phyloP scores from a whole-genome alignment of 2,329 filamentous ascomycete genomes.

The Ascochyta viciae-villosae region DNA sequence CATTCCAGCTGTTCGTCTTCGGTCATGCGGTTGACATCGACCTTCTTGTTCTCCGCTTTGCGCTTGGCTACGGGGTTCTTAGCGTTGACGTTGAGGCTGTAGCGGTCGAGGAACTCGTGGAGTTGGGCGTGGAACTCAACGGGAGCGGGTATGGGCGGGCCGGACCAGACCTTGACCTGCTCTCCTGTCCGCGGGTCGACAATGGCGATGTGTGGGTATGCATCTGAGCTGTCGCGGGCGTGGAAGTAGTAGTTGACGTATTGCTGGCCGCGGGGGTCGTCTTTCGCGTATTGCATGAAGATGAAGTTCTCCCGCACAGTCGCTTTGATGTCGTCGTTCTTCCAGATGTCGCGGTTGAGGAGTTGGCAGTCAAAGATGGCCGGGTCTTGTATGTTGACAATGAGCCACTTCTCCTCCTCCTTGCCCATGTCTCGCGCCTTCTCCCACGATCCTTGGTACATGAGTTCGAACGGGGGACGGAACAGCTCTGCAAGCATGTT shows the following conservation, averaged over 20 bases:
- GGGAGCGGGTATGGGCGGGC: slow-evolving; percentile 76
- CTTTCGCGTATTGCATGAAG: slow-evolving; percentile 92
- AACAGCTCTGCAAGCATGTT: slow-evolving; percentile 89
- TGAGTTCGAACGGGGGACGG: slow-evolving; percentile 89
- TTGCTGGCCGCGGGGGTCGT: slow-evolving; percentile 76
- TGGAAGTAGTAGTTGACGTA: slow-evolving; percentile 93
- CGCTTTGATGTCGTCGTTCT: slow-evolving; percentile 78
- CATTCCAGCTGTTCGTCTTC: slow-evolving; percentile 98
- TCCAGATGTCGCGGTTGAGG: slow-evolving; percentile 95
- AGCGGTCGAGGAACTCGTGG: slow-evolving; percentile 95
- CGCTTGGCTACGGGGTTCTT: slow-evolving; percentile 91
- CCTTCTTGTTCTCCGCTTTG: slow-evolving; percentile 72
- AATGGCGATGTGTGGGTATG: slow-evolving; percentile 95
- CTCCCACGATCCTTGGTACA: slow-evolving; percentile 81
- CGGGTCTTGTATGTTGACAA: slow-evolving; percentile 94
- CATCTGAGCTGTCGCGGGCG: slow-evolving; percentile 78
- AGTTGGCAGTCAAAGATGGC: slow-evolving; percentile 94
- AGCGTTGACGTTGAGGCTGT: slow-evolving; percentile 84
- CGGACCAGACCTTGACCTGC: slow-evolving; percentile 96
- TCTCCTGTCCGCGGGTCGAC: slow-evolving; percentile 95
- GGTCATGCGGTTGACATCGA: slow-evolving; percentile 86
- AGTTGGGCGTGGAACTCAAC: slow-evolving; percentile 88
- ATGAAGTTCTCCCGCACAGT: slow-evolving; percentile 91
- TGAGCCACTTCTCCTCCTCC: slow-evolving; percentile 87
- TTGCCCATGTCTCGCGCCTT: slow-evolving; percentile 85